A percentile compares a stretch with the other conserved stretches of the same genome.
Conservation (phyloP, 148 eudicot species). For the Rheum nobile region DNA sequence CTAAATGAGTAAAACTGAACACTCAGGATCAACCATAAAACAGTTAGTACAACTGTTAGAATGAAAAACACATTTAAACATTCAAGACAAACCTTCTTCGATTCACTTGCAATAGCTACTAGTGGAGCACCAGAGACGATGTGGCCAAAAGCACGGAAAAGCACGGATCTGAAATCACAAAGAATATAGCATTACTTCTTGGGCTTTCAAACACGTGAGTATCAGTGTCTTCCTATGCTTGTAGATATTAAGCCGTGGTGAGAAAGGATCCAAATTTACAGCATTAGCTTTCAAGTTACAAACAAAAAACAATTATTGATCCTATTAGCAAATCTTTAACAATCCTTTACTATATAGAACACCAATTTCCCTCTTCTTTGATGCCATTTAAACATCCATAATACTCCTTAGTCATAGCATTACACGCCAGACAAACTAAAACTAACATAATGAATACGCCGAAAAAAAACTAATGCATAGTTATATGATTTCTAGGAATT, state of each 20-base stretch:
- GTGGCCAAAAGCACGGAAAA: slow-evolving; percentile 70
- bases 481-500: background rate
- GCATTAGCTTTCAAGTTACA: background rate
- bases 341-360: background rate
- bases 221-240: background rate
- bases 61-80: slow-evolving; percentile 3
- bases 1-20: background rate
- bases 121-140: slow-evolving; percentile 55
- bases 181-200: slow-evolving; percentile 5
- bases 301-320: background rate
- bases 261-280: background rate
- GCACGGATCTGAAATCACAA: slow-evolving; percentile 44
- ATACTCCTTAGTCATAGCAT: background rate
- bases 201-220: background rate
- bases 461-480: background rate
- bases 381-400: background rate
- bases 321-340: background rate
- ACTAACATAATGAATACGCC: background rate
- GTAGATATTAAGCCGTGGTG: background rate
- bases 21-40: background rate
- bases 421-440: background rate
- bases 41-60: background rate
- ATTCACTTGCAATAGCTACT: slow-evolving; percentile 56
- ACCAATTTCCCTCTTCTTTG: background rate
- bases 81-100: slow-evolving; percentile 51